Percentiles rank a stretch among this genome's conserved stretches.
Evolutionary conservation across 2,329 filamentous ascomycete species (phyloP).

Genomic region (Alternaria triticina): DNA sequence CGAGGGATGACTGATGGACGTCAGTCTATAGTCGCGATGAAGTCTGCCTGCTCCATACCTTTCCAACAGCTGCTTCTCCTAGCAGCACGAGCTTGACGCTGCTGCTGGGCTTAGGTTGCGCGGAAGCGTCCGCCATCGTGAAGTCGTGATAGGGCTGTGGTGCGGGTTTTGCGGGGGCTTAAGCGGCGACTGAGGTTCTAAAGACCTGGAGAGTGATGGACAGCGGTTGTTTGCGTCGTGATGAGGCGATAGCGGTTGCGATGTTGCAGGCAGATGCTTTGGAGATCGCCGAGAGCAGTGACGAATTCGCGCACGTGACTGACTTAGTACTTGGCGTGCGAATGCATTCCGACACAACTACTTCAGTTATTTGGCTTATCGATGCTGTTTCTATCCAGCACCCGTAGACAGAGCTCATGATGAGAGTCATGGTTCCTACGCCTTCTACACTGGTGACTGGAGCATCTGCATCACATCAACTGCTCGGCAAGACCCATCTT

Average conservation of each 20-base stretch:
- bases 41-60: constrained; percentile 64
- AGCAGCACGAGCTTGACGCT: constrained; percentile 99
- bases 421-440: neutral
- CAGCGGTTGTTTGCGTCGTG: constrained; percentile 1
- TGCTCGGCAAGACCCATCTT: neutral
- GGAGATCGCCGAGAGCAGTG: constrained; percentile 19
- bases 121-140: constrained; percentile 72
- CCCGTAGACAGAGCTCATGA: neutral
- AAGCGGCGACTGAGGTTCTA: neutral
- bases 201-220: neutral
- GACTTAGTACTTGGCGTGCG: constrained; percentile 3
- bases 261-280: constrained; percentile 22
- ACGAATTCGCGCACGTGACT: constrained; percentile 20
- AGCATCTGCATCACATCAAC: neutral
- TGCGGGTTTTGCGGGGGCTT: neutral
- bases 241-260: constrained; percentile 8
- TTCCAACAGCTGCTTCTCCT: constrained; percentile 96
- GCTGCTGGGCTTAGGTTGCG: constrained; percentile 91
- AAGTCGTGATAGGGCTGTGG: constrained; percentile 8
- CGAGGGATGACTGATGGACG: constrained; percentile 76
- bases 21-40: neutral
- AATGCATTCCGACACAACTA: neutral
- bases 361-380: neutral
- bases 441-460: neutral
- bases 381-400: neutral